Conservation (phyloP, 169 alveolate species). For the Cryptosporidium canis region DNA sequence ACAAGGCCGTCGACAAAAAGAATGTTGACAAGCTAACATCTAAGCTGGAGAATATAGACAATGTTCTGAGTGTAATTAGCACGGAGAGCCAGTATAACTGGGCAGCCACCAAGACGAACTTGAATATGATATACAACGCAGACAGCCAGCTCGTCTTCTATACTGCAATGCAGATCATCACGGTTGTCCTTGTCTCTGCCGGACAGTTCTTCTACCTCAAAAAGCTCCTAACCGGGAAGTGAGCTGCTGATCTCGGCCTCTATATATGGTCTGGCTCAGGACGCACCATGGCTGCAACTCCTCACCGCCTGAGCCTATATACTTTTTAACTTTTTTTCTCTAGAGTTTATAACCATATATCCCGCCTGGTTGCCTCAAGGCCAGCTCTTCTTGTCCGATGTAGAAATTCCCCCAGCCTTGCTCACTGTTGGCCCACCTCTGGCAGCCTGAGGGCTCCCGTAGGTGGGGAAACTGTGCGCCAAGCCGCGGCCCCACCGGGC, state of each 20-base stretch:
- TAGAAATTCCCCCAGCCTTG: too few species aligned
- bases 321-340: too few species aligned
- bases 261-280: too few species aligned
- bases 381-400: too few species aligned
- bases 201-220: constrained; percentile 13
- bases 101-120: constrained; percentile 36
- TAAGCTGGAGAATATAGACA: constrained; percentile 23
- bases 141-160: constrained; percentile 25
- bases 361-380: too few species aligned
- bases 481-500: too few species aligned
- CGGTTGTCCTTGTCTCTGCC: constrained; percentile 16
- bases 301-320: too few species aligned
- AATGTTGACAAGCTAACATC: constrained; percentile 32
- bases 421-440: too few species aligned
- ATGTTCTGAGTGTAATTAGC: constrained; percentile 1
- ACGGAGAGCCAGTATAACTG: constrained; percentile 63
- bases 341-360: too few species aligned
- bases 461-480: too few species aligned
- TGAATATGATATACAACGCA: constrained; percentile 19
- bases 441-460: too few species aligned
- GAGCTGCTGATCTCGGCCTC: too few species aligned
- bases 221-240: neutral
- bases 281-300: neutral
- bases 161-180: constrained; percentile 23
- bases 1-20: constrained; percentile 46